Conservation (phyloP, 2,329 filamentous ascomycete species). For the Sporothrix dimorphospora region DNA sequence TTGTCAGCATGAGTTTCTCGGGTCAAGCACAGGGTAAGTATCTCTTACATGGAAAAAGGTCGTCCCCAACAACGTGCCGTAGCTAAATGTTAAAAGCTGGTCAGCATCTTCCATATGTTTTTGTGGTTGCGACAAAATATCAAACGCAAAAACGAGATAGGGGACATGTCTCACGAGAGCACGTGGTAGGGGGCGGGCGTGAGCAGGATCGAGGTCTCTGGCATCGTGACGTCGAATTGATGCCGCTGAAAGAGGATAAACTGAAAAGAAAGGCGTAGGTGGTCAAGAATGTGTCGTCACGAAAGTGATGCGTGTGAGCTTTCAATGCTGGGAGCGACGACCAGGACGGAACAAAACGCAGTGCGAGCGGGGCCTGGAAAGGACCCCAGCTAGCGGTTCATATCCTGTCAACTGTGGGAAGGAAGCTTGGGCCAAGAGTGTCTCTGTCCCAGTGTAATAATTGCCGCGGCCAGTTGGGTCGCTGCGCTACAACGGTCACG, state of each 20-base stretch:
- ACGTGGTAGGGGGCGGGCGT: conserved; percentile 76
- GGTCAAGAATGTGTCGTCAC: neutral
- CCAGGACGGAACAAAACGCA: neutral
- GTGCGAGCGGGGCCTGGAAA: conserved; percentile 16
- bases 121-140: conserved; percentile 7
- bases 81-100: conserved; percentile 54
- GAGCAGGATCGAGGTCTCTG: conserved; percentile 55
- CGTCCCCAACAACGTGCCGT: conserved; percentile 83
- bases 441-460: neutral
- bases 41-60: conserved; percentile 76
- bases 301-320: neutral
- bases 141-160: neutral
- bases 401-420: no score
- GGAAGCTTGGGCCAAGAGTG: neutral
- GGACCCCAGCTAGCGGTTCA: neutral
- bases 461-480: neutral
- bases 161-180: conserved; percentile 59
- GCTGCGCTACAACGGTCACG: conserved; percentile 18
- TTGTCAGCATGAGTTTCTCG: neutral
- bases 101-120: conserved; percentile 14
- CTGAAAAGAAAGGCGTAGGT: neutral
- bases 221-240: conserved; percentile 44
- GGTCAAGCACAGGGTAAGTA: neutral
- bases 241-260: neutral
- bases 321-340: neutral